A percentile compares a stretch with the other conserved stretches of the same genome.
Evolutionary conservation across 2,329 filamentous ascomycete genomes (phyloP).

Genomic region (Cercospora sesami): DNA sequence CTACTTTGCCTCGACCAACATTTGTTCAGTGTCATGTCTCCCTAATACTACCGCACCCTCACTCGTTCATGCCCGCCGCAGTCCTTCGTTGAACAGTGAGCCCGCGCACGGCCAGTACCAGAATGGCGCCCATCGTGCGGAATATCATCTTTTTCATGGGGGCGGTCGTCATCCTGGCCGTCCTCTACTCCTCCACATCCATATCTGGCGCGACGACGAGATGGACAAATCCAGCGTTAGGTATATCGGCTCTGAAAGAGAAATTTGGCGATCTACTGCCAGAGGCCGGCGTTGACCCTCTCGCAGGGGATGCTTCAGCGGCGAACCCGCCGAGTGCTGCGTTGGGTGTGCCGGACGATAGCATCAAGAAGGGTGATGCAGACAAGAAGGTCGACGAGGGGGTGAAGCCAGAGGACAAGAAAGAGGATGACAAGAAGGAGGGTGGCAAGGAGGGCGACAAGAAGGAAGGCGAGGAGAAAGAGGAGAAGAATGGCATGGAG

Average conservation of each 20-base stretch:
- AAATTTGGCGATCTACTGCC: slow-evolving; percentile 19
- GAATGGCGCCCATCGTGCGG: slow-evolving; percentile 13
- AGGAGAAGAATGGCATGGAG: slow-evolving; percentile 13
- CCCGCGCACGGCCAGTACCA: slow-evolving; percentile 7
- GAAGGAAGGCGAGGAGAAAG: slow-evolving; percentile 2
- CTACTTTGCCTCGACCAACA: slow-evolving; percentile 14
- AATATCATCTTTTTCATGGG: slow-evolving; percentile 19
- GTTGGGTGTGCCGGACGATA: slow-evolving; percentile 16
- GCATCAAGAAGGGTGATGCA: slow-evolving; percentile 13
- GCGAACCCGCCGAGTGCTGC: slow-evolving; percentile 19
- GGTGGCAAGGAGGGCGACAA: slow-evolving; percentile 4
- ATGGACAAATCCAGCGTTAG: slow-evolving; percentile 20
- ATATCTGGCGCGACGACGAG: slow-evolving; percentile 17
- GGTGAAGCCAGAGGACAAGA: slow-evolving; percentile 14
- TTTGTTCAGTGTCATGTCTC: not conserved
- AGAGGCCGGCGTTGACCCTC: slow-evolving; percentile 14
- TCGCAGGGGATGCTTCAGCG: slow-evolving; percentile 14
- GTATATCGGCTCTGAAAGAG: slow-evolving; percentile 17
- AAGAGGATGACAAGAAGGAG: slow-evolving; percentile 9
- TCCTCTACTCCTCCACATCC: slow-evolving; percentile 22
- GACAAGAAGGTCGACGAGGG: slow-evolving; percentile 12
- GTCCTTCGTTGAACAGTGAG: slow-evolving; percentile 1
- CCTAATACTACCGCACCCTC: not conserved
- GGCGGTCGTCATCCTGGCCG: slow-evolving; percentile 18
- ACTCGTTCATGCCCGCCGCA: not conserved